A percentile compares a stretch with the other conserved stretches of the same genome.
These are phyloP conservation scores for Dioscorea alata DNA, from an alignment of 106 monocot species.

Conservation along the genomic window DNA sequence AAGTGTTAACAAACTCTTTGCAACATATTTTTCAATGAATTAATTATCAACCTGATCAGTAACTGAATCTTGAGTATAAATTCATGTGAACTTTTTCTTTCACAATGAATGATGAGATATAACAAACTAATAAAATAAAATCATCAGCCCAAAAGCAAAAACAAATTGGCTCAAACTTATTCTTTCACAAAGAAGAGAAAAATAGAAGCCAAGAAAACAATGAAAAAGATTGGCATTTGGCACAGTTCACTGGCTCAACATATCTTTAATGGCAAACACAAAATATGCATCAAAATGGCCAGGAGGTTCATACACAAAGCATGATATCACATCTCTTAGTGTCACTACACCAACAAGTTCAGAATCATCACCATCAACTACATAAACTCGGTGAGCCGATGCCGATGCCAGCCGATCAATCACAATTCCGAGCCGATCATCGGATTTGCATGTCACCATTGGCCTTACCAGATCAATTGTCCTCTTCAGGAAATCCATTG, in stretches of 20 bases:
- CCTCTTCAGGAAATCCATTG: slow-evolving; percentile 70
- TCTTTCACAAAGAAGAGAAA: neutral
- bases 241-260: slow-evolving; percentile 14
- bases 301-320: slow-evolving; percentile 78
- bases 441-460: slow-evolving; percentile 45
- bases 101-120: too few relatives aligned
- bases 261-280: slow-evolving; percentile 28
- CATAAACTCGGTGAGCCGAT: slow-evolving; percentile 65
- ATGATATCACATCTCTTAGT: slow-evolving; percentile 89
- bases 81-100: too few relatives aligned
- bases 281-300: slow-evolving; percentile 63
- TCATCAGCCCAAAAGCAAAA: too few relatives aligned
- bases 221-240: neutral
- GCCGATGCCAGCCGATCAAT: slow-evolving; percentile 66
- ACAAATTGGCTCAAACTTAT: neutral
- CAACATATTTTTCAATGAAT: too few relatives aligned
- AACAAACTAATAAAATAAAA: too few relatives aligned
- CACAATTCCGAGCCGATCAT: slow-evolving; percentile 56
- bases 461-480: slow-evolving; percentile 4
- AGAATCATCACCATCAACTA: slow-evolving; percentile 42
- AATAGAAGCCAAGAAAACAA: neutral
- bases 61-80: too few relatives aligned
- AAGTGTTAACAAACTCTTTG: too few relatives aligned
- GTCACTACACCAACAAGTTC: slow-evolving; percentile 75
- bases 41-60: too few relatives aligned